These are phyloP conservation scores for Kwoniella sp. DNA, from an alignment of 768 basidiomycete species.

Conservation along the genomic window DNA sequence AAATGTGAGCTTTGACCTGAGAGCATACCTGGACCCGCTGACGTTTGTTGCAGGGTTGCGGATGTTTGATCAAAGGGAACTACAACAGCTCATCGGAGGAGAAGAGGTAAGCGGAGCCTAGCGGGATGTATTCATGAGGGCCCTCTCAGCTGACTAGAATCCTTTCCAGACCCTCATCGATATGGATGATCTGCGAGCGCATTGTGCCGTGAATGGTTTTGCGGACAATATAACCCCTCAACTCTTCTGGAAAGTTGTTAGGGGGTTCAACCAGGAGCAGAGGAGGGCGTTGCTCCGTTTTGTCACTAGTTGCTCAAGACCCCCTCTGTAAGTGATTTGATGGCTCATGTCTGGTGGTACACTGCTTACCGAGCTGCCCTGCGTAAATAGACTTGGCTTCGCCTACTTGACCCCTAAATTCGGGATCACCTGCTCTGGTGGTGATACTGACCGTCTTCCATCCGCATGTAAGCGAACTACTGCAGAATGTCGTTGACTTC, in stretches of 20 bases:
- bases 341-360: slow-evolving; percentile 64
- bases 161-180: slow-evolving; percentile 61
- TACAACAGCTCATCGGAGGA: slow-evolving; percentile 85
- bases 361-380: background rate
- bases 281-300: slow-evolving; percentile 74
- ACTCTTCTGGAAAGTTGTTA: slow-evolving; percentile 82
- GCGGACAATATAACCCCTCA: slow-evolving; percentile 69
- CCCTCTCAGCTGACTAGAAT: background rate
- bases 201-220: slow-evolving; percentile 76
- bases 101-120: slow-evolving; percentile 55
- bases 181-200: slow-evolving; percentile 67
- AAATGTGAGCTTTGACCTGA: slow-evolving; percentile 62
- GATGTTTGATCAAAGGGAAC: slow-evolving; percentile 96
- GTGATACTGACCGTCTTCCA: slow-evolving; percentile 55
- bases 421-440: slow-evolving; percentile 74
- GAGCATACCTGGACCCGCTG: background rate
- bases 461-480: slow-evolving; percentile 44
- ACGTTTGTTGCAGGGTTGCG: slow-evolving; percentile 51
- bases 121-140: background rate
- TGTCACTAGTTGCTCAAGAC: slow-evolving; percentile 86
- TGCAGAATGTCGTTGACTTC: no score
- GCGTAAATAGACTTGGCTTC: slow-evolving; percentile 42
- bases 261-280: slow-evolving; percentile 74
- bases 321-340: slow-evolving; percentile 62
- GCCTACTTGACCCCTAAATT: slow-evolving; percentile 70